Base-by-base conservation (phyloP, 345 rosid species). In the Arabidopsis suecica region DNA sequence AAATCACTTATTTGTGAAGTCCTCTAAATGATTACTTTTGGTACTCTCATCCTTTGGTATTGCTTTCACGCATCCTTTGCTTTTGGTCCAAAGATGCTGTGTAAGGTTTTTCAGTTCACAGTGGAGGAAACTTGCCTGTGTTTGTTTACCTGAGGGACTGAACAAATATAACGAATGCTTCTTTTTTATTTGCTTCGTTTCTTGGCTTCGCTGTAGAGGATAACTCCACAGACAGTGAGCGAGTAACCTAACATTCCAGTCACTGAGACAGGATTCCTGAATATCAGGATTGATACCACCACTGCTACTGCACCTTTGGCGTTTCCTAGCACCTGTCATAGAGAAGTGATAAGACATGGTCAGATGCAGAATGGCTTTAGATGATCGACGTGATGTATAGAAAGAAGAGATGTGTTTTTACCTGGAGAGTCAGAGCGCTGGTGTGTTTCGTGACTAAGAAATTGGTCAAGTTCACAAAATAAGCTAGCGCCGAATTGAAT, bases 261-360 rank as follows among this genome's bases (percentile, higher is more conserved):
- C 4, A 81, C 79, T 1, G 90, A 84, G 33, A 86, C 84, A 12
- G 90, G 90, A 55, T 86, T 88, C 78, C 50, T 76, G 75, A 88
- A 88, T 59, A 86, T 79, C 32, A 86, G 74, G 53, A 86, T 84
- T 2, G 90, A 86, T 20, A 88, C 78, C 66, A 83, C 86, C 73
- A 84, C 90, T 4, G 87, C 88, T 16, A 88, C 88, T 2, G 86
- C 88, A 0, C 88, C 85, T 82, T 85, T 86, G 25, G 93, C 90
- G 79, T 86, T 88, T 32, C 93, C 90, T 36, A 86, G 71, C 58
- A 86, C 93, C 90, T 88, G 80, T 68, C 55, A 12, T 1, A 55
- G 61, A 60, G 6, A 36, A n/a, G 36, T 65, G 30, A 56, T 25
- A 48, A 41, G 20, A 55, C 58, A 33, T 45, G 23, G 5, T 47